phyloP scores from a whole-genome alignment of 805 yeast genomes.

The Yarrowia phangngaensis region DNA sequence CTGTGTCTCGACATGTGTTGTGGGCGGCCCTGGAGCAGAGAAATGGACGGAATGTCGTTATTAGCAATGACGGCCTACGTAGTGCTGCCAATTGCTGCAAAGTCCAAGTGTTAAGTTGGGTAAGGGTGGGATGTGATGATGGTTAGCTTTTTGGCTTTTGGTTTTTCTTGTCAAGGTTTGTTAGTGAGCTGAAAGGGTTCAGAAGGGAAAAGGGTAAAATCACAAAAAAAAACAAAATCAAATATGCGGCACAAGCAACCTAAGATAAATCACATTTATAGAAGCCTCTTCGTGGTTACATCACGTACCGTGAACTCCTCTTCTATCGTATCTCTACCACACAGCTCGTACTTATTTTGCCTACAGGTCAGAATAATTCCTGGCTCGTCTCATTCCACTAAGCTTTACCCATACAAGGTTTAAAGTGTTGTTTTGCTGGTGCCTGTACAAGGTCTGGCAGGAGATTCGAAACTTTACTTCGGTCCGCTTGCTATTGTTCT shows the following conservation, averaged over 20 bases:
- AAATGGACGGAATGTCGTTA: conserved; percentile 24
- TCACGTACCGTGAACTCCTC: too few species aligned
- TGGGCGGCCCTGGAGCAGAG: conserved; percentile 23
- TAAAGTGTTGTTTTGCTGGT: conserved; percentile 15
- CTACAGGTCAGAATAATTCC: too few species aligned
- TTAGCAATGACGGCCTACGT: conserved; percentile 19
- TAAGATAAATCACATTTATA: too few species aligned
- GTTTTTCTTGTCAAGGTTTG: conserved; percentile 19
- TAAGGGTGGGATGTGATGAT: conserved; percentile 26
- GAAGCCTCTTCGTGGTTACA: too few species aligned
- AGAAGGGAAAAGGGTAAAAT: conserved; percentile 7
- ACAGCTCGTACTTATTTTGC: too few species aligned
- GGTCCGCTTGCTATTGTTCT: too few species aligned
- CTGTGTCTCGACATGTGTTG: conserved; percentile 26
- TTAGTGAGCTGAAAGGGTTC: conserved; percentile 21
- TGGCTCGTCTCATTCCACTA: conserved; percentile 19
- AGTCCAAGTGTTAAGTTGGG: conserved; percentile 19
- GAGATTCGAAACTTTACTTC: too few species aligned
- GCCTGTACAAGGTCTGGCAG: conserved; percentile 20
- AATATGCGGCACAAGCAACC: neutral
- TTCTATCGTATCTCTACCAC: too few species aligned
- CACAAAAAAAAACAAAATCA: neutral
- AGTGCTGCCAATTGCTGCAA: conserved; percentile 26
- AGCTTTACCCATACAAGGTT: conserved; percentile 19
- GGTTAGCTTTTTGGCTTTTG: conserved; percentile 22